Evolutionary conservation across 306 rosid species (phyloP), one percentile per base, ranked within the genome.

Genomic region (Albizia julibrissin): DNA sequence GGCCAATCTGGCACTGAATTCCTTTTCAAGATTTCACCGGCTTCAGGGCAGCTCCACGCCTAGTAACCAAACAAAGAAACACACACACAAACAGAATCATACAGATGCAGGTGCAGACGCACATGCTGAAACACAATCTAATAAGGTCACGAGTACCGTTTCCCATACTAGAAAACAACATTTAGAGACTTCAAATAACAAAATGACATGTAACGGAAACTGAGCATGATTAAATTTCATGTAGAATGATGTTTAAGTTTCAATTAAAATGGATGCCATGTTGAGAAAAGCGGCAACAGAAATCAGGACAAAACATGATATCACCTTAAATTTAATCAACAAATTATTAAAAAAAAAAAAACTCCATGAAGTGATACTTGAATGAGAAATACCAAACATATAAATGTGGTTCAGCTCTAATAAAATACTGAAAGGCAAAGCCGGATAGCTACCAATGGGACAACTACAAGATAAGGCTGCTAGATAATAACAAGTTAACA

Each of bases 1-100:
- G 99, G 99, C 99, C 99, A 93, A 83, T 95, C 99, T 68, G 99
- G 98, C 39, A 95, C 96, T 11, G 89, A 86, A 68, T 93, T 89
- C 85, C 79, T 82, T 80, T 92, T 93, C 87, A 91, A 65, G 72
- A 95, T 87, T 76, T 90, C 78, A 52, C 98, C 97, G 74, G 94
- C 92, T 82, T 95, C 97, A 0, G 56, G 80, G 42, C 84, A 78
- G 84, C 88, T 91, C 99, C 99, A 95, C 76, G 88, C 97, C 98
- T 95, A 71, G 47, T 69, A 84, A 79, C 68, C 71, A 64, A 79
- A 69, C 3, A 75, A 64, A 79, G 76, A 52, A 54, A 21, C 26
- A 78, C 18, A 71, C 31, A 69, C 39, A 77, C 34, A 31, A n/a
- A n/a, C 52, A 79, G 33, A 85, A 39, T 31, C 67, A 78, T 65